phyloP scores from a whole-genome alignment of 495 filamentous ascomycete genomes.

The Annulohypoxylon nitens region DNA sequence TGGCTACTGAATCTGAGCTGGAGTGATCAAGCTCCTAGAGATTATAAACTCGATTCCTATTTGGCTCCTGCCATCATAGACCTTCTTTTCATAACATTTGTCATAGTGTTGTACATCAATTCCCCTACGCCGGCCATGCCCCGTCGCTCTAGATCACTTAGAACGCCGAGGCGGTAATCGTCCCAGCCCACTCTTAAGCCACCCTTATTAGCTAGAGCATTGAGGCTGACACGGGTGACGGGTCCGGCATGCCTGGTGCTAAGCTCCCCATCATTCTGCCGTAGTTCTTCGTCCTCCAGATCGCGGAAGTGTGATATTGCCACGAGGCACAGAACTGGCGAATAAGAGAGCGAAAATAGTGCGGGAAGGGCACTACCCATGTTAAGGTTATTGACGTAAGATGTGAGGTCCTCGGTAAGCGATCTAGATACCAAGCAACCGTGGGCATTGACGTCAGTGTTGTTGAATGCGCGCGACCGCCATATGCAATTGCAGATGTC shows the following conservation, averaged over 20 bases:
- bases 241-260: slow-evolving; percentile 77
- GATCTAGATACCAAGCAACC: slow-evolving; percentile 75
- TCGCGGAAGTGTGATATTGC: slow-evolving; percentile 77
- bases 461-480: slow-evolving; percentile 80
- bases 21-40: neutral
- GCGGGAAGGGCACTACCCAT: slow-evolving; percentile 63
- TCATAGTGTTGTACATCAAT: slow-evolving; percentile 89
- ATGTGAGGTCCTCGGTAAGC: slow-evolving; percentile 61
- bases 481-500: slow-evolving; percentile 90
- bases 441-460: slow-evolving; percentile 74
- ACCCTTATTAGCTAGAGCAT: slow-evolving; percentile 72
- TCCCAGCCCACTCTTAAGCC: slow-evolving; percentile 78
- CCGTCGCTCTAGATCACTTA: slow-evolving; percentile 74
- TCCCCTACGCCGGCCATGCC: slow-evolving; percentile 76
- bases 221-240: slow-evolving; percentile 76
- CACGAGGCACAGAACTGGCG: slow-evolving; percentile 72
- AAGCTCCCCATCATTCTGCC: slow-evolving; percentile 49
- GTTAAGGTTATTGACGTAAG: slow-evolving; percentile 58
- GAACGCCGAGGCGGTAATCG: slow-evolving; percentile 80
- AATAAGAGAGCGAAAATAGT: slow-evolving; percentile 78
- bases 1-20: neutral
- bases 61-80: slow-evolving; percentile 28
- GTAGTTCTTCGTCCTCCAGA: slow-evolving; percentile 68
- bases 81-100: slow-evolving; percentile 68
- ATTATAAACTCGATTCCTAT: neutral